Percentiles rank a stretch among this genome's conserved stretches.
These are phyloP conservation scores for Xylaria polymorpha DNA, from an alignment of 2,329 filamentous ascomycete species.

Conservation along the genomic window DNA sequence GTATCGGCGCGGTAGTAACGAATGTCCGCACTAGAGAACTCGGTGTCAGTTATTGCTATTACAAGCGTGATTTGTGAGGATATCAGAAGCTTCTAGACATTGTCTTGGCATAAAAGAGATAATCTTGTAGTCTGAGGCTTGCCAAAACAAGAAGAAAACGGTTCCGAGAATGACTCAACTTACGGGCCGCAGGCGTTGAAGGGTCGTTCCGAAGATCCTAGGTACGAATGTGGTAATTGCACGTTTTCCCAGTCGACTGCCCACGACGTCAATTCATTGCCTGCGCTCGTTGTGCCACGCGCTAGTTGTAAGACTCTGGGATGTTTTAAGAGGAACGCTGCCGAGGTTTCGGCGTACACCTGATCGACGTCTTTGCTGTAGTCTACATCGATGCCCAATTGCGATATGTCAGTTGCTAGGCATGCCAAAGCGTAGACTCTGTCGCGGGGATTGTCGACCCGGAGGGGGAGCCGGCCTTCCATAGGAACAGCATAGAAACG, in stretches of 20 bases:
- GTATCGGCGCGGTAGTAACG: slow-evolving; percentile 39
- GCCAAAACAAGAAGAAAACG: no score
- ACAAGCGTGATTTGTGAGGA: no score
- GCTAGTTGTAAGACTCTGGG: slow-evolving; percentile 33
- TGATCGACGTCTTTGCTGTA: slow-evolving; percentile 28
- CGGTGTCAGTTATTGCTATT: no score
- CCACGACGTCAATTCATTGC: slow-evolving; percentile 37
- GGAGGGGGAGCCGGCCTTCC: slow-evolving; percentile 9
- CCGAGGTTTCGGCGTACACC: slow-evolving; percentile 37
- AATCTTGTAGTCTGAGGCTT: no score
- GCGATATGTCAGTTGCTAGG: slow-evolving; percentile 34
- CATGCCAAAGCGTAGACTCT: slow-evolving; percentile 36
- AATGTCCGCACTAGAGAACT: slow-evolving; percentile 26
- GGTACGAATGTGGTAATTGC: slow-evolving; percentile 28
- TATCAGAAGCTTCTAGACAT: no score
- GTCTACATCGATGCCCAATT: slow-evolving; percentile 29
- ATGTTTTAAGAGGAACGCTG: slow-evolving; percentile 32
- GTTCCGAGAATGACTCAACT: no score
- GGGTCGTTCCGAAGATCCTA: slow-evolving; percentile 13
- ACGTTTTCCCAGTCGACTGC: slow-evolving; percentile 41
- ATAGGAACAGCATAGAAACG: slow-evolving; percentile 27
- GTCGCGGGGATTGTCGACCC: slow-evolving; percentile 31
- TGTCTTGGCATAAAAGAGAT: no score
- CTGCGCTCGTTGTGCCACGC: slow-evolving; percentile 15
- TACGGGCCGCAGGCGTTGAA: slow-evolving; percentile 41